Percentiles rank a stretch among this genome's conserved stretches.
Conservation (phyloP, 2,329 filamentous ascomycete genomes). For the Cladosporium sp. region DNA sequence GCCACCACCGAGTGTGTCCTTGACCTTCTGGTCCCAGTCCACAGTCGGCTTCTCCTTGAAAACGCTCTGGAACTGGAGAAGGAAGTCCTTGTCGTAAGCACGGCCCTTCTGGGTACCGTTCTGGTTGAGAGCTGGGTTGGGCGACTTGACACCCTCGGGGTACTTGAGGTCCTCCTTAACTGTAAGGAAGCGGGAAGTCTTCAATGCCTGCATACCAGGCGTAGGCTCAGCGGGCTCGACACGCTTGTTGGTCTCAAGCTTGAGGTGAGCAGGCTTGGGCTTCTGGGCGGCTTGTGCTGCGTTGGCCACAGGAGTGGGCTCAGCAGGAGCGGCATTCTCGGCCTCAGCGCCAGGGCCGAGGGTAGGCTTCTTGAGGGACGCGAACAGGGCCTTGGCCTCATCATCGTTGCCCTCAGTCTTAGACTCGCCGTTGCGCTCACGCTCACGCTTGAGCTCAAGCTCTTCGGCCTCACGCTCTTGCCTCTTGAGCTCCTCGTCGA, state of each 20-base stretch:
- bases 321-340: slow-evolving; percentile 40
- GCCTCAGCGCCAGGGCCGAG: slow-evolving; percentile 42
- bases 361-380: slow-evolving; percentile 46
- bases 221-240: slow-evolving; percentile 91
- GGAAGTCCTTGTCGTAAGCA: slow-evolving; percentile 92
- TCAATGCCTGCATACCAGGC: slow-evolving; percentile 86
- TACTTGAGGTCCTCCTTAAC: slow-evolving; percentile 73
- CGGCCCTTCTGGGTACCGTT: slow-evolving; percentile 72
- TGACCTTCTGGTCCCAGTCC: slow-evolving; percentile 86
- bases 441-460: slow-evolving; percentile 41
- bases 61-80: slow-evolving; percentile 92
- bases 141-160: slow-evolving; percentile 76
- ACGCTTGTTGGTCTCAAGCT: slow-evolving; percentile 79
- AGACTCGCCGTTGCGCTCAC: slow-evolving; percentile 28
- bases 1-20: slow-evolving; percentile 76
- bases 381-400: slow-evolving; percentile 46
- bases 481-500: slow-evolving; percentile 50
- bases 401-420: slow-evolving; percentile 24
- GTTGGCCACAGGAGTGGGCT: slow-evolving; percentile 24
- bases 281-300: slow-evolving; percentile 54
- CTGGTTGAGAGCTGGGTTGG: slow-evolving; percentile 88
- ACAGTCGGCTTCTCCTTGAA: slow-evolving; percentile 95
- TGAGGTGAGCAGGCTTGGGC: slow-evolving; percentile 81
- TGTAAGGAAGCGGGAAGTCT: slow-evolving; percentile 82
- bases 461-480: slow-evolving; percentile 48